Percentiles rank a stretch among this genome's conserved stretches.
Evolutionary conservation across 129 eudicot genomes (phyloP).

Genomic region (Flaveria brownii): DNA sequence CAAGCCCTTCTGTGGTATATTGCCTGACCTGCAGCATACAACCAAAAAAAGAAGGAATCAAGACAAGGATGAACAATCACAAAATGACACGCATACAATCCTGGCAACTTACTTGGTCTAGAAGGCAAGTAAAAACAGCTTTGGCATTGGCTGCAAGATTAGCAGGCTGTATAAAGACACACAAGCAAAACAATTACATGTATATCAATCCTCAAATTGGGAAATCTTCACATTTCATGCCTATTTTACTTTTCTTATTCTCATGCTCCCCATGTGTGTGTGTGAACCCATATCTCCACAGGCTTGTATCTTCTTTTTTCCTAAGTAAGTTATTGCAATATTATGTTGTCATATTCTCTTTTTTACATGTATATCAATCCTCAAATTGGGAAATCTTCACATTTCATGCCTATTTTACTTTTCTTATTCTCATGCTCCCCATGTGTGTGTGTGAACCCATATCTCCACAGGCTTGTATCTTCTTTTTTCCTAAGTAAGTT

Average conservation of each 20-base stretch:
- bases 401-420: not conserved
- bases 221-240: not conserved
- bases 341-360: not conserved
- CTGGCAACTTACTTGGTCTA: constrained; percentile 72
- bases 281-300: not conserved
- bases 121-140: constrained; percentile 79
- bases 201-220: not conserved
- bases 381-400: not conserved
- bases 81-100: not conserved
- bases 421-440: not conserved
- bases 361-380: constrained; percentile 5
- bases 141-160: constrained; percentile 74
- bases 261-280: constrained; percentile 7
- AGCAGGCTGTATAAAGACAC: constrained; percentile 63
- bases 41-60: constrained; percentile 2
- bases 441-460: not conserved
- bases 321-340: not conserved
- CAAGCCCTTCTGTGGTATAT: constrained; percentile 85
- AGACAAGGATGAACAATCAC: constrained; percentile 10
- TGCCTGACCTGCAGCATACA: constrained; percentile 48
- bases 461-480: not conserved
- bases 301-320: not conserved
- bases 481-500: not conserved
- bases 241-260: not conserved
- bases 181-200: constrained; percentile 25